Evolutionary conservation across 805 yeast genomes (phyloP).

Genomic region (Candida mattraensis): DNA sequence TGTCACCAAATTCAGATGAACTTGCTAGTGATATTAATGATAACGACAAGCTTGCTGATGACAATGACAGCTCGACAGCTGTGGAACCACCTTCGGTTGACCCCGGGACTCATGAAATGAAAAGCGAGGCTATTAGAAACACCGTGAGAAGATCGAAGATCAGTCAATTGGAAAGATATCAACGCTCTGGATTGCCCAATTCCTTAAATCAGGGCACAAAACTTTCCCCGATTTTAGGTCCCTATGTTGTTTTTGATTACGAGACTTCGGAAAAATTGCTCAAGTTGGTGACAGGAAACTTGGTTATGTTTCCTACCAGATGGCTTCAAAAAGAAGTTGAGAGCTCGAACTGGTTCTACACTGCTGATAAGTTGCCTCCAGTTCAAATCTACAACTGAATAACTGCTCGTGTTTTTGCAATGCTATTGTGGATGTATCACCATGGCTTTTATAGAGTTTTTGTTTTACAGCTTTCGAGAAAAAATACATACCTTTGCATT

Average conservation of each 20-base stretch:
- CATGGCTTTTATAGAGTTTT: too few relatives aligned
- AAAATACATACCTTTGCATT: too few relatives aligned
- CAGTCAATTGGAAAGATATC: slow-evolving; percentile 32
- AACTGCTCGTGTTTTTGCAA: not conserved
- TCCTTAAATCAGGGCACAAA: slow-evolving; percentile 13
- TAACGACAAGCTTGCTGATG: not conserved
- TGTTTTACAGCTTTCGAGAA: too few relatives aligned
- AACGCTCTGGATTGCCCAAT: slow-evolving; percentile 15
- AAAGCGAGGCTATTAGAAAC: slow-evolving; percentile 17
- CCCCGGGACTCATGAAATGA: slow-evolving; percentile 7
- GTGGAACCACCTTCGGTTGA: slow-evolving; percentile 7
- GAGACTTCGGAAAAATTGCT: slow-evolving; percentile 75
- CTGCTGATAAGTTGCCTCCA: slow-evolving; percentile 91
- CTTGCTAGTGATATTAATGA: not conserved
- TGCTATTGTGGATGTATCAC: slow-evolving; percentile 2
- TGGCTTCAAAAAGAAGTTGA: slow-evolving; percentile 90
- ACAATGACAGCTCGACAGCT: slow-evolving; percentile 3
- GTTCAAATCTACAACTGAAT: slow-evolving; percentile 81
- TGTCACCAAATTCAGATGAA: not conserved
- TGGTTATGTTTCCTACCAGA: slow-evolving; percentile 88
- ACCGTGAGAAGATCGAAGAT: slow-evolving; percentile 26
- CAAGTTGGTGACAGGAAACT: slow-evolving; percentile 74
- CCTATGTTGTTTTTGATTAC: slow-evolving; percentile 46
- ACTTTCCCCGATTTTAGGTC: slow-evolving; percentile 13
- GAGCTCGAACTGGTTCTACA: slow-evolving; percentile 92